Evolutionary conservation across 805 yeast species (phyloP), one percentile per base, ranked within the genome.

Genomic region (Starmerella kuoi): DNA sequence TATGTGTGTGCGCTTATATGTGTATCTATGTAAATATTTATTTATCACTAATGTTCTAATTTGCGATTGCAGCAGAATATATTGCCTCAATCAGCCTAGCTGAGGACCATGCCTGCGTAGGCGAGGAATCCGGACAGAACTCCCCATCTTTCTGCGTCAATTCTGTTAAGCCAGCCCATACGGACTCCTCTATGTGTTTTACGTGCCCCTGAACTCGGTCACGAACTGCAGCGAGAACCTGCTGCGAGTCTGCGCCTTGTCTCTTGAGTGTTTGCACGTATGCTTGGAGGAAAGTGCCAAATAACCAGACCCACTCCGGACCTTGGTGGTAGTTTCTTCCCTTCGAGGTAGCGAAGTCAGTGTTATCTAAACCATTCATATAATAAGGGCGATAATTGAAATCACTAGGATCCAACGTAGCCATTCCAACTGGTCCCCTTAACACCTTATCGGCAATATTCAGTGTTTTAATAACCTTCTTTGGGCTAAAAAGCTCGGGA

Each of bases 281-380:
- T 0, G 97, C 94, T 49, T 96, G 72, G 51, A 91, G 62, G 57
- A 85, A 88, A 60, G 76, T 86, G 2, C 98, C 98, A 21, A 71
- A 69, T 45, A 77, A 73, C 96, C 96, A 88, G 26, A 83, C 81
- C 98, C 98, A 88, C 59, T 91, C 98, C 2, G 98, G 98, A 2
- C 98, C 98, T 63, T 88, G 97, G 61, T 88, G 98, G 60, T 88
- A 88, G 63, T 91, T 91, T 55, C 97, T 73, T 24, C 98, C 98
- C 62, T 86, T 85, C 2, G 96, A 70, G 0, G 96, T 86, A 1
- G 93, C 85, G 69, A 86, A 91, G 60, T 88, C 95, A 4, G 70
- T 74, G 40, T 73, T 74, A 55, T 88, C 97, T 31, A 73, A 79
- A 37, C 85, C 65, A 59, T 88, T 91, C 55, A 67, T 67, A 61